phyloP scores from a whole-genome alignment of 1,284 basidiomycete genomes.

The Hypsizygus ulmarius region DNA sequence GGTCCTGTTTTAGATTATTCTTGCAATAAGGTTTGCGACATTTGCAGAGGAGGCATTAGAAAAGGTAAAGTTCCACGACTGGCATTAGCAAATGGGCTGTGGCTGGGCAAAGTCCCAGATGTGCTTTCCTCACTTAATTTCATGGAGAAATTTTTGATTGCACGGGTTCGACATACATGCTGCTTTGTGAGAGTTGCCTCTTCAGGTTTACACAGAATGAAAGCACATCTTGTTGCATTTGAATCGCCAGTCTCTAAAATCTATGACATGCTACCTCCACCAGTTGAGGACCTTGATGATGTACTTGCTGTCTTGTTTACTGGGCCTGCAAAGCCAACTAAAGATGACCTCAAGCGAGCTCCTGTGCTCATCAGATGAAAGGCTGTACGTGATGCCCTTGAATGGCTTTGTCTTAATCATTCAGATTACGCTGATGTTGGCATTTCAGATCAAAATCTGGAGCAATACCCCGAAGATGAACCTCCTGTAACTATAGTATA shows the following conservation, averaged over 20 bases:
- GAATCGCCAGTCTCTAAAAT: constrained; percentile 32
- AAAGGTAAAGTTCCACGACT: constrained; percentile 24
- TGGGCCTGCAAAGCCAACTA: constrained; percentile 30
- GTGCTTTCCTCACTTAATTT: constrained; percentile 27
- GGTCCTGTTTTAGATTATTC: constrained; percentile 21
- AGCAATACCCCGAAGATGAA: constrained; percentile 27
- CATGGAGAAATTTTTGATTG: constrained; percentile 32
- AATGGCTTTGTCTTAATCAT: constrained; percentile 40
- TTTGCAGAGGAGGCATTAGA: constrained; percentile 14
- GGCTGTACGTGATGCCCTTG: constrained; percentile 29
- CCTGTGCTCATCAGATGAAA: constrained; percentile 33
- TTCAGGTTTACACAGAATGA: constrained; percentile 32
- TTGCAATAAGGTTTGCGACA: constrained; percentile 18
- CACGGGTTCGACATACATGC: constrained; percentile 27
- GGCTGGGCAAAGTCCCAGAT: constrained; percentile 36
- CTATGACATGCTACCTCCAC: constrained; percentile 32
- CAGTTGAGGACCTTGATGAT: constrained; percentile 33
- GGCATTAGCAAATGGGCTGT: constrained; percentile 36
- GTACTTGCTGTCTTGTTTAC: constrained; percentile 36
- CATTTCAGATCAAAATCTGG: constrained; percentile 34
- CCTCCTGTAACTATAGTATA: constrained; percentile 31
- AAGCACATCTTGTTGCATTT: constrained; percentile 35
- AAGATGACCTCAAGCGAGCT: constrained; percentile 31
- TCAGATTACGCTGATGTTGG: constrained; percentile 33
- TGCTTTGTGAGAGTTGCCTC: constrained; percentile 27